phyloP scores from a whole-genome alignment of 139 green algal genomes.

The Ulvella scutata region DNA sequence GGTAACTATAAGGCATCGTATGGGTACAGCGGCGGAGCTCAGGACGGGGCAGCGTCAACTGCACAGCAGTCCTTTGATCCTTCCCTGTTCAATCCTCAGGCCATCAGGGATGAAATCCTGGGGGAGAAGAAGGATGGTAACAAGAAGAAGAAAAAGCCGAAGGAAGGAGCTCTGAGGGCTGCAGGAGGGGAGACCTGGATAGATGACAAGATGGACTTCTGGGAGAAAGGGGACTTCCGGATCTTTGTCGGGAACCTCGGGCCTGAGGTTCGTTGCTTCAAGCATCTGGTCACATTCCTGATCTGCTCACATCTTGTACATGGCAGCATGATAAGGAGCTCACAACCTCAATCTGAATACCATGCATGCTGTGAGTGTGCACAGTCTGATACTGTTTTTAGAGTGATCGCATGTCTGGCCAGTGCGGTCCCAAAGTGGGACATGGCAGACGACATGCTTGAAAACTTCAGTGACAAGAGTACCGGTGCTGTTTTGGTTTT shows the following conservation, averaged over 20 bases:
- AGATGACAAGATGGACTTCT: slow-evolving; percentile 2
- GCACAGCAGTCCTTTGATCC: background rate
- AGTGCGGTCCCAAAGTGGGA: background rate
- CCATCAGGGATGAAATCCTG: background rate
- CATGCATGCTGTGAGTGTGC: background rate
- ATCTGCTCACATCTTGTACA: background rate
- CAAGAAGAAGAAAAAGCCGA: background rate
- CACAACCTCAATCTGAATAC: too few relatives aligned
- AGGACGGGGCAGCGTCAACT: too few relatives aligned
- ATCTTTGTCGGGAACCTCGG: slow-evolving; percentile 2
- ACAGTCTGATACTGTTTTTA: background rate
- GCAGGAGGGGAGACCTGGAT: background rate
- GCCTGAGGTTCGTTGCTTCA: background rate
- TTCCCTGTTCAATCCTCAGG: background rate
- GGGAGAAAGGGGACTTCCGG: background rate
- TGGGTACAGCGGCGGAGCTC: too few relatives aligned
- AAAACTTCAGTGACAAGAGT: too few relatives aligned
- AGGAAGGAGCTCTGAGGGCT: background rate
- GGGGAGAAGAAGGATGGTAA: background rate
- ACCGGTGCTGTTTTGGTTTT: too few relatives aligned
- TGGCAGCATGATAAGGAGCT: too few relatives aligned
- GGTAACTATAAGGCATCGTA: too few relatives aligned
- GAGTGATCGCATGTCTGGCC: background rate
- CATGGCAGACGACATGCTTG: too few relatives aligned
- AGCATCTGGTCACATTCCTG: background rate